Percentiles rank a stretch among this genome's conserved stretches.
Evolutionary conservation across 2,329 filamentous ascomycete genomes (phyloP).

Genomic region (Stenocarpella maydis): DNA sequence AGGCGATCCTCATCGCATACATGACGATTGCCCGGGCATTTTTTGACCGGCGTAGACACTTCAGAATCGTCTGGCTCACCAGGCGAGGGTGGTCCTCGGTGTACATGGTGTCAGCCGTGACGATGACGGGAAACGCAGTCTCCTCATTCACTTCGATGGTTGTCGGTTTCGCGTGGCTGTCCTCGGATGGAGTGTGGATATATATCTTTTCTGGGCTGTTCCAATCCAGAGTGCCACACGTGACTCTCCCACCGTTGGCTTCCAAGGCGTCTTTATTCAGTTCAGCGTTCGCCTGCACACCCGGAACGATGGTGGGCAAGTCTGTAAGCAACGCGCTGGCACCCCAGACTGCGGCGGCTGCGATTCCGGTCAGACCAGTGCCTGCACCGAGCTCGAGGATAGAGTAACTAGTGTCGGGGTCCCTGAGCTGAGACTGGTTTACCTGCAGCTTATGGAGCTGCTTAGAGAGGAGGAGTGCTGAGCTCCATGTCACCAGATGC

Average conservation of each 20-base stretch:
- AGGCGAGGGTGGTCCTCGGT: constrained; percentile 32
- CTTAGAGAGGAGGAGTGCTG: constrained; percentile 34
- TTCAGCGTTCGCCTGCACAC: constrained; percentile 33
- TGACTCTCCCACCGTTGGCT: constrained; percentile 7
- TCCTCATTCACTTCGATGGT: constrained; percentile 23
- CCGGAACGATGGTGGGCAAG: constrained; percentile 33
- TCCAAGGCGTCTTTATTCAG: constrained; percentile 24
- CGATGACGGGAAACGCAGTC: constrained; percentile 31
- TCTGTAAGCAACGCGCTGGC: constrained; percentile 27
- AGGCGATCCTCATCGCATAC: constrained; percentile 33
- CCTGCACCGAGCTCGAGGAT: constrained; percentile 34
- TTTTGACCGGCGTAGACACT: constrained; percentile 25
- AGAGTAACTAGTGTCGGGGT: background rate
- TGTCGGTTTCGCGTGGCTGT: background rate
- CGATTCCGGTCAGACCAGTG: constrained; percentile 32
- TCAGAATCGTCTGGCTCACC: constrained; percentile 32
- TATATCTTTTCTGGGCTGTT: constrained; percentile 25
- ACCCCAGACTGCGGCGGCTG: constrained; percentile 30
- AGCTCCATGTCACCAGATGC: constrained; percentile 34
- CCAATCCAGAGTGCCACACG: constrained; percentile 33
- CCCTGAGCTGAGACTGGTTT: background rate
- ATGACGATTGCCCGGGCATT: constrained; percentile 29
- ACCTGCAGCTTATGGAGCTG: constrained; percentile 27
- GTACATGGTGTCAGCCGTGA: constrained; percentile 35
- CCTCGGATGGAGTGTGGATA: background rate